phyloP scores from a whole-genome alignment of 768 basidiomycete genomes.

The Dictyophora rubrovolvata region DNA sequence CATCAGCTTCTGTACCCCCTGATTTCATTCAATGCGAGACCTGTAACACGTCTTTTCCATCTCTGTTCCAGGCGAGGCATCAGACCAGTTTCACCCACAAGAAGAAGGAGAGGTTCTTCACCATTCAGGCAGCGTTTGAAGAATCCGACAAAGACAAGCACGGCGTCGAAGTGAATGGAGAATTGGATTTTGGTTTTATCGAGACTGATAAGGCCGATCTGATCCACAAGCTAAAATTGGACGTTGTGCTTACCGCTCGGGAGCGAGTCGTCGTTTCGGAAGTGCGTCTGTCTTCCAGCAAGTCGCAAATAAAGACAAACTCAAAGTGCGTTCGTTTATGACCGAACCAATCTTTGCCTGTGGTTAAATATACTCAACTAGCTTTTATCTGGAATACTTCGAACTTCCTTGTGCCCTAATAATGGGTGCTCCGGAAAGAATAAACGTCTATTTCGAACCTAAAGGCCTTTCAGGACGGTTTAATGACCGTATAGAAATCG shows the following conservation, averaged over 20 bases:
- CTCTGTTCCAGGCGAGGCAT: neutral
- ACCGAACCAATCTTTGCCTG: neutral
- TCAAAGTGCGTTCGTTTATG: neutral
- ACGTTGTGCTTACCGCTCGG: neutral
- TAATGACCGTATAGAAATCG: conserved; percentile 38
- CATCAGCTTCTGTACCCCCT: neutral
- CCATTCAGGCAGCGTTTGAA: conserved; percentile 34
- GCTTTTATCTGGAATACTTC: neutral
- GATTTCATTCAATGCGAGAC: conserved; percentile 1
- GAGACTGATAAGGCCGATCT: conserved; percentile 19
- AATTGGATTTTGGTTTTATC: conserved; percentile 42
- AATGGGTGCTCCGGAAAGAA: neutral
- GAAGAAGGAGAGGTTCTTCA: conserved; percentile 27
- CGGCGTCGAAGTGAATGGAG: conserved; percentile 28
- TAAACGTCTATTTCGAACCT: conserved; percentile 7
- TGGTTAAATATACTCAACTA: neutral
- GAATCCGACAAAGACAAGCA: conserved; percentile 48
- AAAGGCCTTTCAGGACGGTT: conserved; percentile 26
- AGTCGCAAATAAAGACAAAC: neutral
- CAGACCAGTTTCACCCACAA: conserved; percentile 21
- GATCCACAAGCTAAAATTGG: neutral
- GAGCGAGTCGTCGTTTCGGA: neutral
- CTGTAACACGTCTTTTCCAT: neutral
- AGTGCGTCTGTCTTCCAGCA: conserved; percentile 1
- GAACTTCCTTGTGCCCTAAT: neutral